Percentiles rank a stretch among this genome's conserved stretches.
These are phyloP conservation scores for Talaromyces atroroseus DNA, from an alignment of 2,329 filamentous ascomycete genomes.

Conservation along the genomic window DNA sequence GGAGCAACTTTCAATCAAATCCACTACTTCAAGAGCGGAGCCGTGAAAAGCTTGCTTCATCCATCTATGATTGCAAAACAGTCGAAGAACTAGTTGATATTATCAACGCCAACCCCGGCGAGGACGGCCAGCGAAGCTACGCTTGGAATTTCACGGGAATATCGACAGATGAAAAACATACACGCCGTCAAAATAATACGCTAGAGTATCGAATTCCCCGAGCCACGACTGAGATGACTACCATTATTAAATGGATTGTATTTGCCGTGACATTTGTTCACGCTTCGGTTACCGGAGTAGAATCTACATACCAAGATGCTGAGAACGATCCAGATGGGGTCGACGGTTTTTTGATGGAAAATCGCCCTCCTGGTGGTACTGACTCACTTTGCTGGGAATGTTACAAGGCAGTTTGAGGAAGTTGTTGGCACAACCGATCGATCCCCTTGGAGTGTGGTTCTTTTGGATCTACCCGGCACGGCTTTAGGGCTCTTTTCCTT, in stretches of 20 bases:
- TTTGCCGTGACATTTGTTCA: slow-evolving; percentile 2
- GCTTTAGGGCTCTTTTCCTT: neutral
- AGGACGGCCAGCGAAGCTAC: neutral
- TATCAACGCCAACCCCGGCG: neutral
- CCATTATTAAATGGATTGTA: slow-evolving; percentile 1
- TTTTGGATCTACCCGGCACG: neutral
- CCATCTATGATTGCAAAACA: neutral
- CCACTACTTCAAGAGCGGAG: neutral
- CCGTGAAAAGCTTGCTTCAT: neutral
- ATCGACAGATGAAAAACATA: neutral
- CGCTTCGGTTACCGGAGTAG: neutral
- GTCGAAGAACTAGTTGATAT: neutral
- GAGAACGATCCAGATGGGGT: neutral
- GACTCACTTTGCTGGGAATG: neutral
- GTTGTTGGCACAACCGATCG: neutral
- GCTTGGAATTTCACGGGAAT: slow-evolving; percentile 1
- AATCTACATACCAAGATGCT: neutral
- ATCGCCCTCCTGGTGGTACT: neutral
- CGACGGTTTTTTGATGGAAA: neutral
- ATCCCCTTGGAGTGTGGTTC: neutral
- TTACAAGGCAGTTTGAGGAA: neutral
- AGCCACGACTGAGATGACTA: neutral
- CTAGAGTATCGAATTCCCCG: neutral
- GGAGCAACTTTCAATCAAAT: neutral
- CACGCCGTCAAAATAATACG: neutral